Conservation (phyloP, 2,329 filamentous ascomycete species). For the Coniochaeta sp. region DNA sequence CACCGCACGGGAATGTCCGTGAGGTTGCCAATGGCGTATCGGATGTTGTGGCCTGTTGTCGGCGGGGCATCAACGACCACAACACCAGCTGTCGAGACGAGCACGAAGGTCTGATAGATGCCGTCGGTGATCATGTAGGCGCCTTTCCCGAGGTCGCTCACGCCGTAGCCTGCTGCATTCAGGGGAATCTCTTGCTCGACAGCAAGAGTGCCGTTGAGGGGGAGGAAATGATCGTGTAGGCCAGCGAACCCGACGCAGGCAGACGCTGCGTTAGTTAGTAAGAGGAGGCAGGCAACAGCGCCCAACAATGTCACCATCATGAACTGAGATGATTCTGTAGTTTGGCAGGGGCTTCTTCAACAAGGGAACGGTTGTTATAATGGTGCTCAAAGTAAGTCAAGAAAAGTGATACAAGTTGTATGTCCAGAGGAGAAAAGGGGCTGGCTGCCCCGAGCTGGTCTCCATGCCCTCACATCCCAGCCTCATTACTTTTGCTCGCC, state of each 20-base stretch:
- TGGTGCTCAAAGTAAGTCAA: background rate
- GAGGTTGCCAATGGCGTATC: conserved; percentile 5
- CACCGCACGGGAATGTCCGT: conserved; percentile 1
- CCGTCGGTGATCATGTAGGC: conserved; percentile 8
- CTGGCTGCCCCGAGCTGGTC: no score
- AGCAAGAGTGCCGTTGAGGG: background rate
- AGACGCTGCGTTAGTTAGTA: background rate
- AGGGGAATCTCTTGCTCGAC: background rate
- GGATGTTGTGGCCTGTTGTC: conserved; percentile 5
- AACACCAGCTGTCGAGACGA: conserved; percentile 5
- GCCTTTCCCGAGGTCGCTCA: conserved; percentile 2
- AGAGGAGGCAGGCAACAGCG: background rate
- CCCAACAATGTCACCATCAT: background rate
- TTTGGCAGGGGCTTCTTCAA: no score
- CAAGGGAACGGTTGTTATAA: no score
- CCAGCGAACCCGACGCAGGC: background rate
- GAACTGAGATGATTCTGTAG: background rate
- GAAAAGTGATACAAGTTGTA: no score
- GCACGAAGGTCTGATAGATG: conserved; percentile 3
- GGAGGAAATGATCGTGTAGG: background rate
- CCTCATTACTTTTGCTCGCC: no score
- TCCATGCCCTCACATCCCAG: no score
- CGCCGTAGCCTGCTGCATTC: conserved; percentile 4
- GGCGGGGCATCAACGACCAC: conserved; percentile 7
- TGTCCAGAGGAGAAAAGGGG: no score